phyloP scores from a whole-genome alignment of 2,329 filamentous ascomycete genomes.

The Aurifilum marmelostoma region DNA sequence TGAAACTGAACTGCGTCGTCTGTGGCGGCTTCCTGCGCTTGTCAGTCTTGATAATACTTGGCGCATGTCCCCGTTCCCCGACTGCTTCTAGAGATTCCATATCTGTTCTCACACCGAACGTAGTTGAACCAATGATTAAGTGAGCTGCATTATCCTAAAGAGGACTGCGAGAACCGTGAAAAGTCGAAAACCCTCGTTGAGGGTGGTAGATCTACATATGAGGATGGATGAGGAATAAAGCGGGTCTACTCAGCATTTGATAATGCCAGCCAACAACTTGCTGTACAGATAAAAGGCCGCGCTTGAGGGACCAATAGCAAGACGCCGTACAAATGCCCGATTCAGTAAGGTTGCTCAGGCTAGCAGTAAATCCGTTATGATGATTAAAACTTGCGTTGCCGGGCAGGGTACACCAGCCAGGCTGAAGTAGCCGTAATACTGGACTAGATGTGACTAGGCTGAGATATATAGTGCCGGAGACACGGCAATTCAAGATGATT shows the following conservation, averaged over 20 bases:
- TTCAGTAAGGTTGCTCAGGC: neutral
- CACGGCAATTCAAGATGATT: too few species aligned
- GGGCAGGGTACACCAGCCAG: too few species aligned
- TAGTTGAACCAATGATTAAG: neutral
- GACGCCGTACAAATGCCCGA: neutral
- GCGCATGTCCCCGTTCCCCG: neutral
- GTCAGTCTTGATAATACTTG: neutral
- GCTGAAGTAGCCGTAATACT: too few species aligned
- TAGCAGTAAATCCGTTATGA: too few species aligned
- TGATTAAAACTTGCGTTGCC: too few species aligned
- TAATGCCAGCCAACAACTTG: neutral
- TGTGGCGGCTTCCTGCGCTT: neutral
- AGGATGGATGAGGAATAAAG: neutral
- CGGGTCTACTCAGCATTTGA: neutral
- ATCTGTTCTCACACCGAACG: neutral
- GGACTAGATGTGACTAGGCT: too few species aligned
- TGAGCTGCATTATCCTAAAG: neutral
- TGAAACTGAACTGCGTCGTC: conserved; percentile 6
- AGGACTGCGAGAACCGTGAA: neutral
- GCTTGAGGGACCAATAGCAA: neutral
- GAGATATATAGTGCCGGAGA: too few species aligned
- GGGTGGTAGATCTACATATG: neutral
- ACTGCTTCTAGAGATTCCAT: neutral
- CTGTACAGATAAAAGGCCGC: neutral
- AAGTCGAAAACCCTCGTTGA: neutral